Conservation (phyloP, 768 basidiomycete genomes). For the Rhizopogon rudus region DNA sequence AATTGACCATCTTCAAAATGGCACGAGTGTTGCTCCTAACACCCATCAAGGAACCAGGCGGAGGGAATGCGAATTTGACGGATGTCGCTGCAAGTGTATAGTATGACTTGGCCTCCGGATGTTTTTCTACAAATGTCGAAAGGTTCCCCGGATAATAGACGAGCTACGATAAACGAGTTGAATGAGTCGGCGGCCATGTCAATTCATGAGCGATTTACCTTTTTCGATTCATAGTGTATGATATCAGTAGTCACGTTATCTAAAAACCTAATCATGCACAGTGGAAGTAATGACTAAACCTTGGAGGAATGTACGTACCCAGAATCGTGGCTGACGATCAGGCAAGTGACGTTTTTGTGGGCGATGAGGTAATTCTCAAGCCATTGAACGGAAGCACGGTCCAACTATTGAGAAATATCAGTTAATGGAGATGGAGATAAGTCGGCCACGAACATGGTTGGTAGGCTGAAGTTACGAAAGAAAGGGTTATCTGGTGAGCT, state of each 20-base stretch:
- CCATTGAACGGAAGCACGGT: conserved; percentile 85
- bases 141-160: conserved; percentile 94
- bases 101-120: conserved; percentile 93
- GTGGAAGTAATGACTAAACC: conserved; percentile 5
- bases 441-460: conserved; percentile 65
- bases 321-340: conserved; percentile 96
- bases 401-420: conserved; percentile 45
- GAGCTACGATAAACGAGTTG: conserved; percentile 43
- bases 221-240: conserved; percentile 95
- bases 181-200: conserved; percentile 11
- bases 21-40: conserved; percentile 94
- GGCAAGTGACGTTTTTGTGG: conserved; percentile 80
- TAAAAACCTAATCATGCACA: conserved; percentile 57
- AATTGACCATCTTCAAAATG: conserved; percentile 87
- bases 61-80: conserved; percentile 93
- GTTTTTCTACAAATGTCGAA: conserved; percentile 81
- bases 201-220: conserved; percentile 37
- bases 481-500: background rate
- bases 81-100: conserved; percentile 93
- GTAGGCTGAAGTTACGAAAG: conserved; percentile 58
- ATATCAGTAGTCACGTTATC: conserved; percentile 96
- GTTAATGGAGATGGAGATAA: conserved; percentile 13
- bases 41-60: conserved; percentile 95
- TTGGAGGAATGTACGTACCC: conserved; percentile 48
- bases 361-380: conserved; percentile 82